Base-by-base conservation (phyloP, 352 stramenopile genomes). In the Pythium myriotylum region DNA sequence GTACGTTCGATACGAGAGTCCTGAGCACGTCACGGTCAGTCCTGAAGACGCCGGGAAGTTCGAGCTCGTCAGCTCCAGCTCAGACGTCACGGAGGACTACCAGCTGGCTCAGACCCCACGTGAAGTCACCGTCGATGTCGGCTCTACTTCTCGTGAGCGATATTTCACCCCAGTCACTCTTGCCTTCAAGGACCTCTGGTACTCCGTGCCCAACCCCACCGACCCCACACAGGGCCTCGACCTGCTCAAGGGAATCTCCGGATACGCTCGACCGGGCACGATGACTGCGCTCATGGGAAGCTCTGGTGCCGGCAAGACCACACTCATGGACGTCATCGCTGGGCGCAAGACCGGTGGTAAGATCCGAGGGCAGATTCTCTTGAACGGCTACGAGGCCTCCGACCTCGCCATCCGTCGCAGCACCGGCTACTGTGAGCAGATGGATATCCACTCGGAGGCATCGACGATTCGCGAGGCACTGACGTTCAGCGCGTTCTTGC, bases 251-350 rank as follows among this genome's bases (percentile, higher is more conserved):
- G 60, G 70, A 0, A 72, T 94, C 54, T 71, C 24, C 7, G 84
- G 81, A 7, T 80, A 67, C 24, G 73, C 76, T 7, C n/a, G 60
- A 6, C 84, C 84, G 0, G 76, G 78, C 0, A 69, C 65, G 2
- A 73, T 92, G 4, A 86, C 78, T 0, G 82, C 82, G 0, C 61
- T 93, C 20, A 90, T 91, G 77, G 84, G 84, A 1, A 73, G 72
- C 3, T 81, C 73, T 6, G 85, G 86, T 35, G 84, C 88, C 32
- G 91, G 93, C 4, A 98, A 98, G 72, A 98, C 93, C 10, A 98
- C 95, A 2, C 75, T 98, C 8, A 91, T 98, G 68, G 92, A 98
- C 71, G 92, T 98, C 4, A 90, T 99, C 47, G 90, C 94, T 13
- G 76, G 95, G n/a, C 77, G 95, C 46, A 98, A 98, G 72, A 94